These are phyloP conservation scores for Ophiocordyceps camponoti-rufipedis DNA, from an alignment of 2,329 filamentous ascomycete species.

Conservation along the genomic window DNA sequence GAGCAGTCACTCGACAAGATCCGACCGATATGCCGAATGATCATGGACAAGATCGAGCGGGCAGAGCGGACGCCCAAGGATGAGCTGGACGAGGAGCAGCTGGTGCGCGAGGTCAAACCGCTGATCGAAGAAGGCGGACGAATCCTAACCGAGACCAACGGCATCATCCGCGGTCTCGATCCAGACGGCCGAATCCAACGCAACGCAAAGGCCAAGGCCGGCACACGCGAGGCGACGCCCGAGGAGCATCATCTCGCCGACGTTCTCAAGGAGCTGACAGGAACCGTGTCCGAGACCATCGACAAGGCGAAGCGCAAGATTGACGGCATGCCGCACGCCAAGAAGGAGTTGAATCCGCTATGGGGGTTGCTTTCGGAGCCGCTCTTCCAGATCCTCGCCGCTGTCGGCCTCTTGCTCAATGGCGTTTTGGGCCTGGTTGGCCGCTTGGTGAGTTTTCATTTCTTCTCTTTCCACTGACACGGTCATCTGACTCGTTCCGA, in stretches of 20 bases:
- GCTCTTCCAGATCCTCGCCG: conserved; percentile 80
- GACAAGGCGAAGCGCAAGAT: conserved; percentile 81
- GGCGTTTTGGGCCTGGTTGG: conserved; percentile 78
- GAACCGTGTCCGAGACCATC: conserved; percentile 63
- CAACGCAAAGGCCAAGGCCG: conserved; percentile 67
- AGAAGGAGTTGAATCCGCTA: conserved; percentile 85
- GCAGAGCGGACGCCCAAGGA: conserved; percentile 70
- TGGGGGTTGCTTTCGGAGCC: conserved; percentile 73
- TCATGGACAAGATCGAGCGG: conserved; percentile 65
- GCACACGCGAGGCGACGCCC: conserved; percentile 43
- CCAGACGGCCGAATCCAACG: conserved; percentile 73
- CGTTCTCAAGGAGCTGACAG: conserved; percentile 68
- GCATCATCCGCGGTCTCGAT: conserved; percentile 70
- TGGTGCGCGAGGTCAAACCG: conserved; percentile 73
- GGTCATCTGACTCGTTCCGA: too few relatives aligned
- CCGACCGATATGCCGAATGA: conserved; percentile 71
- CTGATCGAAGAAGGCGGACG: conserved; percentile 72
- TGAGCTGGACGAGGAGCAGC: conserved; percentile 75
- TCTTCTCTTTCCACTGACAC: background rate
- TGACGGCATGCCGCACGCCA: conserved; percentile 79
- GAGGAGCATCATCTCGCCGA: conserved; percentile 79
- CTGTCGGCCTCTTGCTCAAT: conserved; percentile 63
- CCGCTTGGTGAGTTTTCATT: conserved; percentile 31
- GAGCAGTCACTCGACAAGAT: conserved; percentile 69
- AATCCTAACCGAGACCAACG: conserved; percentile 74